Base-by-base conservation (phyloP, 176 grass and related monocot species). In the Poa annua region DNA sequence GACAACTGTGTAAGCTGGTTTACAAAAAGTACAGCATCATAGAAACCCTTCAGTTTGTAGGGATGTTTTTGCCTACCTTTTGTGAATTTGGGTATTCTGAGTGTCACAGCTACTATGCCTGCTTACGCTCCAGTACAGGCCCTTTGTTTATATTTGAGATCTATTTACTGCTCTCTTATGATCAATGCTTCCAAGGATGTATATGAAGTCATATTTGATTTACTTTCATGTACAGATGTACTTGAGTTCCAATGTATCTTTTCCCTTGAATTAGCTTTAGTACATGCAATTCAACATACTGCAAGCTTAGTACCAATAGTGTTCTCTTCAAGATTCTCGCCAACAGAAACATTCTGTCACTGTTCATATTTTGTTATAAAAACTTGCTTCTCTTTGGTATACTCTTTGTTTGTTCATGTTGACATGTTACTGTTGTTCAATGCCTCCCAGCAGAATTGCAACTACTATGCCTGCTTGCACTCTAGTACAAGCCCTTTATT, bases 121-220 rank as follows among this genome's bases (percentile, higher is more conserved):
- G 39, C 6, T 62, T 36, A 38, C 1, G 3, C 35, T 70, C 6
- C 22, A 71, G 48, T 50, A 41, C 42, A 16, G 38, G 29, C 77
- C 41, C 11, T 72, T 78, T 70, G 12, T 79, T 85, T 71, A 45
- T 85, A 11, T 51, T 5, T 72, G 8, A 79, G 25, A 48, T 53
- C 11, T 16, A 55, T 35, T 16, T 21, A 34, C 64, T 78, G 22
- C 3, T 48, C 24, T 82, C 17, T 56, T 25, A 73, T 50, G 48
- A 50, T 50, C 14, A 1, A 26, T 86, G 54, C 29, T 64, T 38
- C 20, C 25, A 76, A 48, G 22, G 68, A 20, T 19, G 50, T 48
- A 57, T 70, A 12, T 24, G 13, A 11, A 33, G n/a, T 61, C 63
- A 48, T 69, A 8, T 49, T 49, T 47, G 24, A 76, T 67, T 14